Conservation (phyloP, 345 rosid species). For the Camelina hispida region DNA sequence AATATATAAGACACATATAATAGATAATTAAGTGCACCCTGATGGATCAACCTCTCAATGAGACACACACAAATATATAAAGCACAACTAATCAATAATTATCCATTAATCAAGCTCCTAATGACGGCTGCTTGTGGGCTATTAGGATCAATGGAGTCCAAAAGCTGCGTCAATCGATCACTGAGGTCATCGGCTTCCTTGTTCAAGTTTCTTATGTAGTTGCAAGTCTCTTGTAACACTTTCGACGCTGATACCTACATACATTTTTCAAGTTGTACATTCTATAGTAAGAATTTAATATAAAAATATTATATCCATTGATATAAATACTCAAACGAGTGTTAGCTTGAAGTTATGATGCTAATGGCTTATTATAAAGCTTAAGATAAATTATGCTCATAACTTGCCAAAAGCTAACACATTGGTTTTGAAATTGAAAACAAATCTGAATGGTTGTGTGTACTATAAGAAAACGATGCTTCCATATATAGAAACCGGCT, state of each 20-base stretch:
- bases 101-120: conserved; percentile 81
- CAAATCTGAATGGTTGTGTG: conserved; percentile 15
- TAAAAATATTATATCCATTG: too few relatives aligned
- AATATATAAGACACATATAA: conserved; percentile 25
- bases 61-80: conserved; percentile 16
- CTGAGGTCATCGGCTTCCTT: conserved; percentile 89
- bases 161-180: conserved; percentile 83
- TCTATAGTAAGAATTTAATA: conserved; percentile 1
- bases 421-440: background rate
- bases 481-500: conserved; percentile 29
- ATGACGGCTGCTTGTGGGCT: conserved; percentile 94
- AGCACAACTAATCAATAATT: conserved; percentile 20
- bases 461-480: conserved; percentile 36
- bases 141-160: conserved; percentile 80
- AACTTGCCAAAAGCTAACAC: conserved; percentile 16
- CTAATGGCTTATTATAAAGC: background rate
- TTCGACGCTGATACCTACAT: conserved; percentile 83
- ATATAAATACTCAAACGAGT: background rate
- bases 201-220: conserved; percentile 85
- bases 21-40: conserved; percentile 28
- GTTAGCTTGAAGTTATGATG: background rate
- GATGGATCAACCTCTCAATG: conserved; percentile 32
- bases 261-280: background rate
- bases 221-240: conserved; percentile 96
- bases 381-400: background rate